phyloP scores from a whole-genome alignment of 1,139 yeast genomes.

The Arxiozyma slooffiae region DNA sequence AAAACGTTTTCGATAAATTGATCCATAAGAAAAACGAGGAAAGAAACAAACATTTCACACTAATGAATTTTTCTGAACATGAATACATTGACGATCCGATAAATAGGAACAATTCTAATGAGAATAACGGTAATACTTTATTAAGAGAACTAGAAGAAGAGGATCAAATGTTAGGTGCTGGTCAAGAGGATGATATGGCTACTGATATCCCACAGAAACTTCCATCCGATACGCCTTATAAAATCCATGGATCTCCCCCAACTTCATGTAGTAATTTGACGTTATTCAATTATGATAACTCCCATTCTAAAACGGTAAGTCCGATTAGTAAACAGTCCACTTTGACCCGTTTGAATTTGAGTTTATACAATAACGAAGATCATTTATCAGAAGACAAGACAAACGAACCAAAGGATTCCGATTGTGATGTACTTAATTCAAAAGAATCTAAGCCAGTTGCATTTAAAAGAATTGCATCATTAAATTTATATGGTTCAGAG shows the following conservation, averaged over 20 bases:
- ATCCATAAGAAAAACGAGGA: conserved; percentile 11
- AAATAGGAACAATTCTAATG: neutral
- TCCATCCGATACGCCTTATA: neutral
- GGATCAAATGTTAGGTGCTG: conserved; percentile 6
- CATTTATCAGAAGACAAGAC: neutral
- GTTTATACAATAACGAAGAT: conserved; percentile 16
- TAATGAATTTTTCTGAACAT: conserved; percentile 11
- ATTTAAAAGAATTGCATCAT: conserved; percentile 8
- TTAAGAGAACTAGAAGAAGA: conserved; percentile 13
- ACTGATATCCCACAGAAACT: neutral
- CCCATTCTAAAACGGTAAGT: neutral
- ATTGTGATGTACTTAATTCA: neutral
- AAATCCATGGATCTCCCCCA: neutral
- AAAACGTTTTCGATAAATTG: conserved; percentile 14
- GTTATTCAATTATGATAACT: neutral
- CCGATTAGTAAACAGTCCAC: neutral
- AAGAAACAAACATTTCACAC: neutral
- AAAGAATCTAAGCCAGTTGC: neutral
- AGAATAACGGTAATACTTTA: neutral
- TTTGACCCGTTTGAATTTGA: conserved; percentile 10
- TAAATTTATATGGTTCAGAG: conserved; percentile 8
- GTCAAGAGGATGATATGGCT: neutral
- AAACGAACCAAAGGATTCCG: neutral
- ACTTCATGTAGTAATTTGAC: neutral
- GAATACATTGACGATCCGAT: neutral